These are phyloP conservation scores for Celoporthe dispersa DNA, from an alignment of 2,329 filamentous ascomycete species.

Conservation along the genomic window DNA sequence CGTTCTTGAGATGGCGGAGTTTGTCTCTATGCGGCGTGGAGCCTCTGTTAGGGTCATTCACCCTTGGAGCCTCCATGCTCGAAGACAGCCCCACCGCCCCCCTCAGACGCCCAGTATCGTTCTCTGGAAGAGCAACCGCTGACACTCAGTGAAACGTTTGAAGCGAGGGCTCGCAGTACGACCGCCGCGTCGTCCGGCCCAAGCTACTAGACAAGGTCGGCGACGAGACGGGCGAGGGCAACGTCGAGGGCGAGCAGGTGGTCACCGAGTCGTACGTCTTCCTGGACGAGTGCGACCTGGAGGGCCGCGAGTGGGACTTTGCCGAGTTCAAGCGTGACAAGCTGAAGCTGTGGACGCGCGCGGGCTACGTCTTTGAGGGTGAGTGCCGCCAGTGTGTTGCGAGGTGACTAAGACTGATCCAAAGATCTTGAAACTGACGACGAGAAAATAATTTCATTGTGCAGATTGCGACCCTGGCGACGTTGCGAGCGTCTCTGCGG, in stretches of 20 bases:
- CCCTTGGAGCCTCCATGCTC: neutral
- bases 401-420: too few species aligned
- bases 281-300: slow-evolving; percentile 55
- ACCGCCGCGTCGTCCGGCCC: slow-evolving; percentile 58
- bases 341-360: slow-evolving; percentile 58
- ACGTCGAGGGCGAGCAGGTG: slow-evolving; percentile 50
- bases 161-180: slow-evolving; percentile 74
- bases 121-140: neutral
- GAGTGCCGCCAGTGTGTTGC: slow-evolving; percentile 26
- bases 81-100: neutral
- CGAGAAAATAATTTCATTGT: neutral
- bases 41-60: too few species aligned
- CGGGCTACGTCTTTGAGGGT: slow-evolving; percentile 52
- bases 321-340: slow-evolving; percentile 80
- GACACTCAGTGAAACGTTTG: neutral
- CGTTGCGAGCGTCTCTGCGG: slow-evolving; percentile 29
- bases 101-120: too few species aligned
- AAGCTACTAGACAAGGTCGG: slow-evolving; percentile 50
- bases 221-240: slow-evolving; percentile 45
- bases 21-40: too few species aligned
- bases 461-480: slow-evolving; percentile 32
- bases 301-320: slow-evolving; percentile 85
- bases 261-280: slow-evolving; percentile 70
- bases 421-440: slow-evolving; percentile 9
- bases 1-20: too few species aligned